Evolutionary conservation across 1,139 yeast genomes (phyloP).

Genomic region (Kodamaea ohmeri): DNA sequence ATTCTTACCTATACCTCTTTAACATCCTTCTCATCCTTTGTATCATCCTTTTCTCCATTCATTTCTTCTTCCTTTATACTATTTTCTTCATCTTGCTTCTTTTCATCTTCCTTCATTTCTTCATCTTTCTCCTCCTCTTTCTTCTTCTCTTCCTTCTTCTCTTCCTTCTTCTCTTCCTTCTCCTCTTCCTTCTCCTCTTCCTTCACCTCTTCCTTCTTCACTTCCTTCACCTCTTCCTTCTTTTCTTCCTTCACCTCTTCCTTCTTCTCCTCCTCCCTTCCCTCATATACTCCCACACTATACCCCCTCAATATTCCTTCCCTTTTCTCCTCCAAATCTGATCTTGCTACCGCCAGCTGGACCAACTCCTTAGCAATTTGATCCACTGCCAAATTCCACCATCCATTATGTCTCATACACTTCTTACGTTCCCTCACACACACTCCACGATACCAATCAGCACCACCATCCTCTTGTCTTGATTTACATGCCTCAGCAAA

Average conservation of each 20-base stretch:
- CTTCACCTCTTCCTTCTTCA: not conserved
- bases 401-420: conserved; percentile 64
- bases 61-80: not conserved
- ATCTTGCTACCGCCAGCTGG: conserved; percentile 24
- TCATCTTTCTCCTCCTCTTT: not conserved
- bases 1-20: too few species aligned
- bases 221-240: not conserved
- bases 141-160: not conserved
- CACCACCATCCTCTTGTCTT: conserved; percentile 13
- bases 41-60: not conserved
- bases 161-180: not conserved
- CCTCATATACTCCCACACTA: conserved; percentile 36
- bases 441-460: conserved; percentile 24
- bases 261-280: not conserved
- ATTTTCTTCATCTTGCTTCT: not conserved
- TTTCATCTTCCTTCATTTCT: not conserved
- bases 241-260: not conserved
- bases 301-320: conserved; percentile 29
- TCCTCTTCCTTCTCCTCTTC: not conserved
- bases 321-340: conserved; percentile 24
- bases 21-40: too few species aligned
- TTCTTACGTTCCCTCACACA: conserved; percentile 66
- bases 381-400: conserved; percentile 58
- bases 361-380: conserved; percentile 33
- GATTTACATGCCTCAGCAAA: conserved; percentile 20